Conservation (phyloP, 768 basidiomycete genomes). For the Lentinus tigrinus region DNA sequence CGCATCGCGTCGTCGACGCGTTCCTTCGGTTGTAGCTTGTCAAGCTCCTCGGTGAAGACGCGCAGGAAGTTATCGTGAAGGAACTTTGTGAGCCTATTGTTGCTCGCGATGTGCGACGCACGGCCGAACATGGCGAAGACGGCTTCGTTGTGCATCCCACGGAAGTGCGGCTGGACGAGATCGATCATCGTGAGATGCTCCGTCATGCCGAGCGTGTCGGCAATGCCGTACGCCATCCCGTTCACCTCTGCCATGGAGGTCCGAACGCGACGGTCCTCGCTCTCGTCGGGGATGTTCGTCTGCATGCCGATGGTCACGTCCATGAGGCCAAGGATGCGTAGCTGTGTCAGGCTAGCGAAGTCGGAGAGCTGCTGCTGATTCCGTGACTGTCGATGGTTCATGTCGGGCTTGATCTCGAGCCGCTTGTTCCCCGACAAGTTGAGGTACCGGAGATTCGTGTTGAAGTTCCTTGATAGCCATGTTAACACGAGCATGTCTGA, state of each 20-base stretch:
- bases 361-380: constrained; percentile 53
- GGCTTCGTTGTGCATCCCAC: constrained; percentile 72
- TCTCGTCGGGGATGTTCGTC: constrained; percentile 73
- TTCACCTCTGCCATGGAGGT: constrained; percentile 88
- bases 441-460: constrained; percentile 87
- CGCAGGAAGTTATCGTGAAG: constrained; percentile 78
- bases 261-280: constrained; percentile 85
- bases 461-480: constrained; percentile 81
- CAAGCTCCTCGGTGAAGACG: constrained; percentile 61
- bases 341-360: constrained; percentile 81
- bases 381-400: constrained; percentile 19
- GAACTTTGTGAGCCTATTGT: constrained; percentile 76
- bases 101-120: constrained; percentile 53
- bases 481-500: not conserved
- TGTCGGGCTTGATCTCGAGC: constrained; percentile 87
- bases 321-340: constrained; percentile 95
- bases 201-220: constrained; percentile 81
- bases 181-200: constrained; percentile 89
- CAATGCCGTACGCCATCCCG: constrained; percentile 94
- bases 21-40: constrained; percentile 37
- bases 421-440: constrained; percentile 97
- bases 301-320: constrained; percentile 76
- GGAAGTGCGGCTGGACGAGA: constrained; percentile 85
- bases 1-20: constrained; percentile 73
- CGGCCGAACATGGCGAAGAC: constrained; percentile 97